Conservation (phyloP, 139 green algal species). For the Coccomyxa sp. region DNA sequence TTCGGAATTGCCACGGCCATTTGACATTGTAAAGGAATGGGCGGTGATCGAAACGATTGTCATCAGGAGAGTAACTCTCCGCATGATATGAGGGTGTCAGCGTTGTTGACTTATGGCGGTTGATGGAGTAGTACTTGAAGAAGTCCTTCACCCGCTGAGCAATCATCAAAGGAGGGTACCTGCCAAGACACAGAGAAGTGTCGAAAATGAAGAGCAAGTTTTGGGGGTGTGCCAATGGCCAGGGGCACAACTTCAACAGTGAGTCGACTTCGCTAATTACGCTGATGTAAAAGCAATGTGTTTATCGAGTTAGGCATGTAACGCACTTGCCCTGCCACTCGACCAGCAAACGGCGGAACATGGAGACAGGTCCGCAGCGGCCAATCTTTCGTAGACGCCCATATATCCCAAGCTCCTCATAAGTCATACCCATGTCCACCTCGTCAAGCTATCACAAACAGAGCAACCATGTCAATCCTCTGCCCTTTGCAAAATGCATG, state of each 20-base stretch:
- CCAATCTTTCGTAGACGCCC: constrained; percentile 85
- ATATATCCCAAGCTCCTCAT: constrained; percentile 88
- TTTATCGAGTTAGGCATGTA: not conserved
- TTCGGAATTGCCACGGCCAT: constrained; percentile 53
- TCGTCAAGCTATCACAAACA: constrained; percentile 59
- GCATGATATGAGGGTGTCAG: constrained; percentile 94
- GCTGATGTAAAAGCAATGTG: not conserved
- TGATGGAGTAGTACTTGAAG: constrained; percentile 93
- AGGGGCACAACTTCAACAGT: no score
- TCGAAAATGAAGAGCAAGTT: no score
- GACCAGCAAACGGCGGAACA: constrained; percentile 65
- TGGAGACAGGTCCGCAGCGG: constrained; percentile 82
- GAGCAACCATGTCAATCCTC: no score
- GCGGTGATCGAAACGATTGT: constrained; percentile 93
- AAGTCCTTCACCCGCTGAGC: constrained; percentile 87
- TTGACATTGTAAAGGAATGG: constrained; percentile 91
- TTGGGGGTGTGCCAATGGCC: no score
- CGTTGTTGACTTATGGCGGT: constrained; percentile 96
- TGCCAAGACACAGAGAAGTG: not conserved
- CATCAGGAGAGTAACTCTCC: constrained; percentile 92
- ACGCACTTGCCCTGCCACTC: constrained; percentile 43
- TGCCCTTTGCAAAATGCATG: no score
- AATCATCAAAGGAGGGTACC: constrained; percentile 39
- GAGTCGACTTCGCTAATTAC: no score
- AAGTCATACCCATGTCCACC: constrained; percentile 93